Evolutionary conservation across 495 filamentous ascomycete genomes (phyloP), one percentile per base, ranked within the genome.

Genomic region (Aspergillus sclerotioniger): DNA sequence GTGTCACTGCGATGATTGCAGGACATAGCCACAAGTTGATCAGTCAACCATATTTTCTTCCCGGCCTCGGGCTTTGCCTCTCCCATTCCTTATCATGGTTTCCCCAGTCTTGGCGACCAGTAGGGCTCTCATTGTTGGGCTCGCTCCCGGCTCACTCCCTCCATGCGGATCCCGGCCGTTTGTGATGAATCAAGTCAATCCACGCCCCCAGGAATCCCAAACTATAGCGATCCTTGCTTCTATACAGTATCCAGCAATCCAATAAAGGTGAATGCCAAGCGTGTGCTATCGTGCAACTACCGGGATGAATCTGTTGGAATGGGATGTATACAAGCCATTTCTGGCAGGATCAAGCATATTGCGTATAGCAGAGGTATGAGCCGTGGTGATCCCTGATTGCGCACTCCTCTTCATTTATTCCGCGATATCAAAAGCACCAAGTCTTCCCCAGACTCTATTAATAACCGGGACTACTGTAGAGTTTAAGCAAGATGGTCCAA

Each of bases 391-490:
- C 25, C 25, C 25, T 2, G 25, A 25, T 25, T 25, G 25, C 25
- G 2, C 37, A 13, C n/a, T 41, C 13, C 37, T 13, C 13, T n/a
- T 12, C 7, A 6, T 6, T 6, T 15, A 3, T 41, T 41, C 37
- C 37, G n/a, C 10, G n/a, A 25, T 50, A 31, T 50, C 47, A 50
- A 50, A 50, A 50, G 47, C 31, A 50, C 47, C 25, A 17, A 32
- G 7, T 50, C 15, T 31, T 31, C 17, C 28, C 25, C 47, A 32
- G 47, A 41, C 37, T 41, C 37, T 41, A 41, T 41, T 41, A n/a
- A 32, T 50, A 50, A 31, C 47, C 47, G 28, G 28, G 25, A 50
- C 47, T 50, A 50, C 47, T 50, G 47, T 50, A 50, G 47, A 50
- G 47, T 50, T 50, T 31, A 50, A 50, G 47, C 47, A 50, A 31